phyloP scores from a whole-genome alignment of 345 rosid genomes.

The Eucalyptus microcorys region DNA sequence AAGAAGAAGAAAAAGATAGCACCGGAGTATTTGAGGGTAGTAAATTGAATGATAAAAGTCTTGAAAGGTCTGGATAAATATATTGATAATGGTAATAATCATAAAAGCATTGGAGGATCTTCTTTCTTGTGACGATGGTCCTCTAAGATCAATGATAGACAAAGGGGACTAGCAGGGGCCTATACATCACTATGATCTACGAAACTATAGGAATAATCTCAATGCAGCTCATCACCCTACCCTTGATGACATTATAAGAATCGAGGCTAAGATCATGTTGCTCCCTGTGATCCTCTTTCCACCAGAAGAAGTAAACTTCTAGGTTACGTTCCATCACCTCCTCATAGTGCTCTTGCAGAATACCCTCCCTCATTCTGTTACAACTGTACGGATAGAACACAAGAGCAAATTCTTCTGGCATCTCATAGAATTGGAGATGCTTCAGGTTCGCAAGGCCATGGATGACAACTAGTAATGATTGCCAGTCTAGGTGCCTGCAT shows the following conservation, averaged over 20 bases:
- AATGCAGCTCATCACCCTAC: not conserved
- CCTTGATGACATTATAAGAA: not conserved
- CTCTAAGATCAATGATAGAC: not conserved
- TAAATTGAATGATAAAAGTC: not conserved
- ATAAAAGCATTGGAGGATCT: not conserved
- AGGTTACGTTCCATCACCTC: not conserved
- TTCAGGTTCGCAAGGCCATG: not conserved
- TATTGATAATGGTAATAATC: too few species aligned
- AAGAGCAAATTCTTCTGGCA: not conserved
- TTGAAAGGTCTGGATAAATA: too few species aligned
- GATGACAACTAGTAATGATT: not conserved
- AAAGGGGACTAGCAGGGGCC: not conserved
- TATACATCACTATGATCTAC: not conserved
- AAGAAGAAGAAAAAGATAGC: not conserved
- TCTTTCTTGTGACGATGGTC: accelerated
- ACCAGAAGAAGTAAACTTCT: not conserved
- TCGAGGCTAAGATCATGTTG: not conserved
- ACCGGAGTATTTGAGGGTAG: not conserved
- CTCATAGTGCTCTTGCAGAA: not conserved
- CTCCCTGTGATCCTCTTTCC: not conserved
- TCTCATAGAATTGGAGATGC: not conserved
- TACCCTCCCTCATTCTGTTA: not conserved
- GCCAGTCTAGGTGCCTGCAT: not conserved
- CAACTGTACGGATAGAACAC: not conserved
- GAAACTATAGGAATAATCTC: not conserved